Base-by-base conservation (phyloP, 2,329 filamentous ascomycete genomes). In the Nemania sp. region DNA sequence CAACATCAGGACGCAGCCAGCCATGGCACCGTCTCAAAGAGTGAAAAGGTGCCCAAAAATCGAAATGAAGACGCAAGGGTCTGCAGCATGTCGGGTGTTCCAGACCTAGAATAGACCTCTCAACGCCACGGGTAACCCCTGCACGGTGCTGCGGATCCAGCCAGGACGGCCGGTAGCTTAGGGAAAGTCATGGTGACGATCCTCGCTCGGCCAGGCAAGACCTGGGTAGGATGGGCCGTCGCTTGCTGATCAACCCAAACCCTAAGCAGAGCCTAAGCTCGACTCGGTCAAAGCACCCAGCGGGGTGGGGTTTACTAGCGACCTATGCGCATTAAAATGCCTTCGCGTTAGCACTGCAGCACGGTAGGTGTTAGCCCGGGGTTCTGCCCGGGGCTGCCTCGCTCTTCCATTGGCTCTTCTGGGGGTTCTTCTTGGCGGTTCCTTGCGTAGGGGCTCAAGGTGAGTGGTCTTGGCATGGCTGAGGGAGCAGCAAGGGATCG, bases 71-170 rank as follows among this genome's bases (percentile, higher is more conserved):
- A 44, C 20, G 52, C 56, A 46, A 49, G 52, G 56, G 52, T 56
- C 47, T 47, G 52, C 56, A 56, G 56, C 52, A 56, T 49, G 52
- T 52, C 31, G 46, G 28, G 48, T 45, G 56, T 59, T 59, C 56
- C 56, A 59, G 56, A 49, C 56, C 56, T 44, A 34, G 28, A 37
- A 55, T 30, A 41, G 47, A 47, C 48, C 53, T 43, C 47, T 37
- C 20, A 22, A 47, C 42, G 31, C 37, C 48, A 37, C 28, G 43
- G 31, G 30, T 3, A 41, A 15, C 52, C 47, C 56, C 34, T 52
- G 26, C 36, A 37, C 31, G 45, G 33, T 37, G 39, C 44, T 46
- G 52, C 48, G 49, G 46, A 51, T 49, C 42, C 47, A 41, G 44
- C 30, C 45, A 54, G 36, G 54, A 39, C 37, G 26, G 54, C 15